Base-by-base conservation (phyloP, 306 rosid species). In the Calophaca sinica region DNA sequence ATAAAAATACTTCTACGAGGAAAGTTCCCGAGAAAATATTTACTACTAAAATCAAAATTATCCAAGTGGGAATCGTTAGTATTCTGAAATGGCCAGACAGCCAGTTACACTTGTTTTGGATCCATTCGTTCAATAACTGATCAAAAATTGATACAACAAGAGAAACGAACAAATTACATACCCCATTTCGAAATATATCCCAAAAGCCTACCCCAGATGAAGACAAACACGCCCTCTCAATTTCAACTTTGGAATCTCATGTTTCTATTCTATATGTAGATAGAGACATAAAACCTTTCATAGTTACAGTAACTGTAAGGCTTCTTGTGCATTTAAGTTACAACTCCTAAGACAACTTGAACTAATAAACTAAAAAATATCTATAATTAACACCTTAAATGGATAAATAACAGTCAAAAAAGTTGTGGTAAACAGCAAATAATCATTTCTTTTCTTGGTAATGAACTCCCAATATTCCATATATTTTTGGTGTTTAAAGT, bases 161-260 rank as follows among this genome's bases (percentile, higher is more conserved):
- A 50, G 58, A 59, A 61, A 32, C 5, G 0, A 74, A 44, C 84
- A 61, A 33, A 51, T 50, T 3, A 33, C n/a, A 57, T 4, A 9
- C 48, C 7, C 5, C 44, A 7, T 59, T 10, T 49, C 36, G 15
- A 26, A n/a, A 58, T 33, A 49, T 57, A 33, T 5, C 53, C 67
- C 7, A 63, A 70, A 71, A 70, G 7, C 85, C 78, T 13, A 33
- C 81, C 70, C 81, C 51, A 41, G 14, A 10, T 26, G 5, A 36
- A 29, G 70, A 62, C 85, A 75, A 75, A 35, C 42, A 0, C 10
- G 4, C 64, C 15, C 52, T 54, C 32, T 11, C 41, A 70, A 62
- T 81, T 13, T 32, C 69, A 46, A 45, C 9, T 49, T 39, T 58
- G 62, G 79, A 82, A 71, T 50, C 74, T 63, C 20, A 15, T 20